A percentile compares a stretch with the other conserved stretches of the same genome.
These are phyloP conservation scores for Dictyostelium intermedium DNA, from an alignment of 78 protist genomes.

Conservation along the genomic window DNA sequence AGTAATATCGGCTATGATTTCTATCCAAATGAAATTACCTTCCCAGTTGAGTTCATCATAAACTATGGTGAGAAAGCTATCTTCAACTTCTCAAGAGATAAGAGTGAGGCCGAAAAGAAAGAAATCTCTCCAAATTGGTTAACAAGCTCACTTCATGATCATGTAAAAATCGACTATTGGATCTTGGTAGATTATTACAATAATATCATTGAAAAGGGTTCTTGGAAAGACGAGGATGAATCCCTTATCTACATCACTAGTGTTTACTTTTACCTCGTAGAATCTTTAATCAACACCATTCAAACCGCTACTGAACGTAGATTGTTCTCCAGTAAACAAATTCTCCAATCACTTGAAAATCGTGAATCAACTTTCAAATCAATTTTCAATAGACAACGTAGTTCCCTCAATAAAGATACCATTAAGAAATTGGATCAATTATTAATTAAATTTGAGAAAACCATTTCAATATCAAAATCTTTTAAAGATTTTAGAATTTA, in stretches of 20 bases:
- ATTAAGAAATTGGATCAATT: neutral
- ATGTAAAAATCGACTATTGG: constrained; percentile 45
- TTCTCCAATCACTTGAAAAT: neutral
- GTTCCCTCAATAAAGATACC: neutral
- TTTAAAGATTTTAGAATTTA: constrained; percentile 6
- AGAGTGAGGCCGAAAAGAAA: neutral
- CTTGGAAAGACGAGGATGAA: neutral
- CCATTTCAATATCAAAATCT: neutral
- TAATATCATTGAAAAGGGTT: constrained; percentile 11
- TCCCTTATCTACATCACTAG: neutral
- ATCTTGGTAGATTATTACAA: constrained; percentile 22
- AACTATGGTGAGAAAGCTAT: constrained; percentile 13
- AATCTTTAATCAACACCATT: constrained; percentile 20
- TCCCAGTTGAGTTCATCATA: constrained; percentile 28
- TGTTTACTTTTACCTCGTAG: neutral
- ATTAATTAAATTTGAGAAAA: neutral
- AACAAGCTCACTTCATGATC: neutral
- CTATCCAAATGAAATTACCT: constrained; percentile 60
- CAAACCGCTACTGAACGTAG: constrained; percentile 27
- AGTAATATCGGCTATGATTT: constrained; percentile 32
- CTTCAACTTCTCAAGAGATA: neutral
- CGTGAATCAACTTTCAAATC: neutral
- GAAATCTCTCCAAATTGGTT: constrained; percentile 7
- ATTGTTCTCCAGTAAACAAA: constrained; percentile 12
- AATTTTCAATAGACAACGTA: neutral